These are phyloP conservation scores for Pichia sp. DNA, from an alignment of 1,139 yeast species.

Conservation along the genomic window DNA sequence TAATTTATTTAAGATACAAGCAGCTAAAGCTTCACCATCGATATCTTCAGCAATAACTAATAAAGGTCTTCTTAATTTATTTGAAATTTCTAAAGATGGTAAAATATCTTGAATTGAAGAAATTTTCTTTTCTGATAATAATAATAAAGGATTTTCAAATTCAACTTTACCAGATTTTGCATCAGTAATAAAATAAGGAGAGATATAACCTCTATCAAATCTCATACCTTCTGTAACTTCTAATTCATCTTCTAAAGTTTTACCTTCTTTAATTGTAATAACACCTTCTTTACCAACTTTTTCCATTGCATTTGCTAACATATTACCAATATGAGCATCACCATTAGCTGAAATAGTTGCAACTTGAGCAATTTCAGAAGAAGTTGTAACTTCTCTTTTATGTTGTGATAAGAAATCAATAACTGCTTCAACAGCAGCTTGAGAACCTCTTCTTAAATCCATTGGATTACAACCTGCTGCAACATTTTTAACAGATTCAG, in stretches of 20 bases:
- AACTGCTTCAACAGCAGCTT: constrained; percentile 96
- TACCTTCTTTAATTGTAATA: constrained; percentile 94
- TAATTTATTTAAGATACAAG: constrained; percentile 95
- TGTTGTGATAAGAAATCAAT: constrained; percentile 82
- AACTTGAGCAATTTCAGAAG: constrained; percentile 97
- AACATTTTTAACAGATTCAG: constrained; percentile 95
- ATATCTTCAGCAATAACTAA: constrained; percentile 94
- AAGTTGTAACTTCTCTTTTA: constrained; percentile 95
- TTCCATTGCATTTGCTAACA: constrained; percentile 97
- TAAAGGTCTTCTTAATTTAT: constrained; percentile 92
- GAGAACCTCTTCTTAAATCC: constrained; percentile 98
- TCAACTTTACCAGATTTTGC: constrained; percentile 96
- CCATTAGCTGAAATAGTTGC: constrained; percentile 99
- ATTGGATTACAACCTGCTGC: constrained; percentile 99
- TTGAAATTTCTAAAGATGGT: constrained; percentile 92
- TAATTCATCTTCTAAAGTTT: constrained; percentile 92
- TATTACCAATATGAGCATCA: constrained; percentile 87
- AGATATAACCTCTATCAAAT: constrained; percentile 97
- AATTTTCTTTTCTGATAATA: constrained; percentile 91
- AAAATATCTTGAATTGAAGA: constrained; percentile 88
- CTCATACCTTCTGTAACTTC: constrained; percentile 99
- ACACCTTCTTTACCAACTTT: constrained; percentile 99
- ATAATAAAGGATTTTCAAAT: constrained; percentile 88
- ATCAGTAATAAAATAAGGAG: constrained; percentile 97
- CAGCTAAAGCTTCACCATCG: constrained; percentile 98